phyloP scores from a whole-genome alignment of 495 filamentous ascomycete species.

The Rhypophila decipiens region DNA sequence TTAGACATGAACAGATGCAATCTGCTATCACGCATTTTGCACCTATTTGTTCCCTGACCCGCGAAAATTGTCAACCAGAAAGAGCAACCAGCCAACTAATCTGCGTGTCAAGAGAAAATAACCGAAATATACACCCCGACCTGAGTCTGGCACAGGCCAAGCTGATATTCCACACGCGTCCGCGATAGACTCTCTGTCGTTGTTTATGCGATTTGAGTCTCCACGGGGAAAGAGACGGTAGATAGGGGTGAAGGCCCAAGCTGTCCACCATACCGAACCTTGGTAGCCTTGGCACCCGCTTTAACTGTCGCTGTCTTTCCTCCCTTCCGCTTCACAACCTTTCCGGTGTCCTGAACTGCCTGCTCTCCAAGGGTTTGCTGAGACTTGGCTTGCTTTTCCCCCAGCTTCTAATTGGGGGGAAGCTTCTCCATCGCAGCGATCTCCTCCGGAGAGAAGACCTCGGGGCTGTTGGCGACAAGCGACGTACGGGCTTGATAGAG shows the following conservation, averaged over 20 bases:
- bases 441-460: conserved; percentile 60
- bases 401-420: conserved; percentile 37
- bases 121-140: background rate
- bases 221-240: background rate
- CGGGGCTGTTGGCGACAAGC: conserved; percentile 58
- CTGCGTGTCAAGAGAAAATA: background rate
- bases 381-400: background rate
- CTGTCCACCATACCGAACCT: no score
- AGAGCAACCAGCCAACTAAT: background rate
- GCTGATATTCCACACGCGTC: background rate
- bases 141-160: background rate
- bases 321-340: no score
- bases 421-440: conserved; percentile 58
- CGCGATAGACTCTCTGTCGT: background rate
- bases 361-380: no score
- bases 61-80: background rate
- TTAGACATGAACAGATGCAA: background rate
- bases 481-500: conserved; percentile 66
- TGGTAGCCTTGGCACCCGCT: no score
- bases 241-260: background rate
- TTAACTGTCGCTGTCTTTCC: background rate
- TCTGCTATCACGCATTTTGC: conserved; percentile 1
- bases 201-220: no score
- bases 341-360: no score
- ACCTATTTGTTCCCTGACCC: background rate